phyloP scores from a whole-genome alignment of 2,329 filamentous ascomycete genomes.

The Botrytis cinerea region DNA sequence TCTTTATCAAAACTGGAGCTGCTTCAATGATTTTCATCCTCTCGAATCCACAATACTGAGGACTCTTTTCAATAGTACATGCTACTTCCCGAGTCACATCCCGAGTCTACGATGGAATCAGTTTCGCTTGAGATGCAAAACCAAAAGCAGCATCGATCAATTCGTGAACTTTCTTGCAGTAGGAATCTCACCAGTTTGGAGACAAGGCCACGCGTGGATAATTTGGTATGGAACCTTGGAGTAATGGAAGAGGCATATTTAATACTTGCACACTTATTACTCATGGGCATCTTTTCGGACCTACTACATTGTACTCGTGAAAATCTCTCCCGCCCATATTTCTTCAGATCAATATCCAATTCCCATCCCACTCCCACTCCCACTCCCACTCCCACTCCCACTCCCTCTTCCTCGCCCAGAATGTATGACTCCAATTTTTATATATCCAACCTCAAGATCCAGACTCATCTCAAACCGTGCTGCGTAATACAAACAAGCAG shows the following conservation, averaged over 20 bases:
- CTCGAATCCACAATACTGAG: background rate
- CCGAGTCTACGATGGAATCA: background rate
- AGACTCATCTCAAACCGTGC: background rate
- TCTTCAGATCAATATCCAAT: background rate
- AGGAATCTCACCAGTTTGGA: background rate
- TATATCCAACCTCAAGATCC: background rate
- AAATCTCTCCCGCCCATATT: background rate
- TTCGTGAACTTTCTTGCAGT: background rate
- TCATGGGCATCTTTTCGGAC: background rate
- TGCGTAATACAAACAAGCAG: background rate
- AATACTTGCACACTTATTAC: background rate
- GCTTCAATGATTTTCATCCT: conserved; percentile 1
- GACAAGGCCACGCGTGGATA: background rate
- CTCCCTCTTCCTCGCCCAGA: background rate
- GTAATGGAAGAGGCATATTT: background rate
- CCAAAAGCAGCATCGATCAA: background rate
- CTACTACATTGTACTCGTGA: background rate
- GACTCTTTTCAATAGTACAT: background rate
- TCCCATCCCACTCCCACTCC: too few species aligned
- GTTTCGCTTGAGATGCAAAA: background rate
- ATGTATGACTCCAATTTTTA: background rate
- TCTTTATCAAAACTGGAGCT: conserved; percentile 9
- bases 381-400: background rate
- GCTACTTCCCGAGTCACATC: background rate
- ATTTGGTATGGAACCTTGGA: background rate